Base-by-base conservation (phyloP, 1,284 basidiomycete species). In the Clitocybe nebularis region DNA sequence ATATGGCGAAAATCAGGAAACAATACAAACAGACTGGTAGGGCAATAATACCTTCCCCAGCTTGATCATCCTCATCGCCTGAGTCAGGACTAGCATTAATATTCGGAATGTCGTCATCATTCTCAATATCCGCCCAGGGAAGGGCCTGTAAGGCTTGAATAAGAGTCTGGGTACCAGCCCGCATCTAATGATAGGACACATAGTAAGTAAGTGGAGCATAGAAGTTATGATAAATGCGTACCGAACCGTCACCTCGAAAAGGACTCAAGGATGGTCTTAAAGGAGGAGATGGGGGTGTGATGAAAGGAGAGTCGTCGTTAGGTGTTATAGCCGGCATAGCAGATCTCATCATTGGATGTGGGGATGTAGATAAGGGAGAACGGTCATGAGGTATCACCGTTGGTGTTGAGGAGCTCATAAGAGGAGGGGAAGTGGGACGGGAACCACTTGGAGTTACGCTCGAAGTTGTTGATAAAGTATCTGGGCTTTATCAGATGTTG, bases 81-180 rank as follows among this genome's bases (percentile, higher is more conserved):
- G 74, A 69, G 45, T 75, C 77, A 39, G 74, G 69, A 45, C 60
- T 66, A 5, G 62, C 57, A 45, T 67, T 68, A 40, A 72, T 68
- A 45, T 68, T 60, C n/a, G 69, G 55, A 11, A 69, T 61, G 32
- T 82, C 83, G 35, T 85, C 83, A 24, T 84, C 79, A 43, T 78
- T 75, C 46, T 88, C 84, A 9, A 74, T 71, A 47, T 81, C 77
- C 14, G 72, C 71, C 83, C 82, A 86, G 16, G 88, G 88, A 32
- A 89, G 69, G 3, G 86, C 87, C 54, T 90, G 88, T 14, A 90
- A 67, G 2, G 85, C 88, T 64, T 90, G 88, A 35, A 90, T 90
- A 39, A 90, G 75, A 2, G 88, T 85, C 59, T 90, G 88, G 4
- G 88, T 90, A 19, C 87, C 87, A 16, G 81, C 77, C 33, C 85